These are phyloP conservation scores for Trametes sp. DNA, from an alignment of 1,284 basidiomycete species.

Conservation along the genomic window DNA sequence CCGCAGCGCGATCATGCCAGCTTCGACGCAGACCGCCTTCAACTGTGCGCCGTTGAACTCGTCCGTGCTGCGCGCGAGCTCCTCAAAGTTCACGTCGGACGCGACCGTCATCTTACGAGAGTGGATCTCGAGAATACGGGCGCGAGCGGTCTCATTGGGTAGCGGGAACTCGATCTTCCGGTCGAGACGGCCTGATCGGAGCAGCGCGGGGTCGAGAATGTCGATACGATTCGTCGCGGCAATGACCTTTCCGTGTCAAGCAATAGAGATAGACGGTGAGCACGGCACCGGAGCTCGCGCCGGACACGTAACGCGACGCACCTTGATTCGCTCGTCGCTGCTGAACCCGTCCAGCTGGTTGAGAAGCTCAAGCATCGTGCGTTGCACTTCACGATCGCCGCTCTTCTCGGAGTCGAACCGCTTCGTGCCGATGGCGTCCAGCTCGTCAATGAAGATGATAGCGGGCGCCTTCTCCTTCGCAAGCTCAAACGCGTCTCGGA, in stretches of 20 bases:
- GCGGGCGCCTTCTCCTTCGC: slow-evolving; percentile 82
- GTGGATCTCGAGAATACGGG: slow-evolving; percentile 81
- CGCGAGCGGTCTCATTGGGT: slow-evolving; percentile 78
- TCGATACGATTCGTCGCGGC: slow-evolving; percentile 99
- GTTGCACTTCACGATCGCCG: slow-evolving; percentile 82
- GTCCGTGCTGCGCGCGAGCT: slow-evolving; percentile 78
- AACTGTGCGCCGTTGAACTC: slow-evolving; percentile 82
- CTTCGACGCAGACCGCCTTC: slow-evolving; percentile 96
- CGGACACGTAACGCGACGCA: slow-evolving; percentile 41
- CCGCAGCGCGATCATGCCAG: slow-evolving; percentile 97
- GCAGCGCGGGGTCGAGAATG: slow-evolving; percentile 86
- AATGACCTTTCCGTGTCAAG: slow-evolving; percentile 76
- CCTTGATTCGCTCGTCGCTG: slow-evolving; percentile 97
- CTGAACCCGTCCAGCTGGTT: slow-evolving; percentile 84
- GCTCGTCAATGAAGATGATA: slow-evolving; percentile 85
- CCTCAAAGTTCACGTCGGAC: slow-evolving; percentile 79
- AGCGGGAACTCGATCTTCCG: slow-evolving; percentile 86
- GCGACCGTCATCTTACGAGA: slow-evolving; percentile 93
- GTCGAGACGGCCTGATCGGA: slow-evolving; percentile 80
- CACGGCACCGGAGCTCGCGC: slow-evolving; percentile 12
- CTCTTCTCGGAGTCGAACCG: slow-evolving; percentile 83
- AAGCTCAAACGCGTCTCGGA: slow-evolving; percentile 80
- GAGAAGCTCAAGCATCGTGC: slow-evolving; percentile 82
- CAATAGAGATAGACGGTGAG: slow-evolving; percentile 21
- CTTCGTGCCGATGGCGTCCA: slow-evolving; percentile 85